A percentile compares a stretch with the other conserved stretches of the same genome.
Conservation (phyloP, 352 stramenopile genomes). For the Pythium volutum region DNA sequence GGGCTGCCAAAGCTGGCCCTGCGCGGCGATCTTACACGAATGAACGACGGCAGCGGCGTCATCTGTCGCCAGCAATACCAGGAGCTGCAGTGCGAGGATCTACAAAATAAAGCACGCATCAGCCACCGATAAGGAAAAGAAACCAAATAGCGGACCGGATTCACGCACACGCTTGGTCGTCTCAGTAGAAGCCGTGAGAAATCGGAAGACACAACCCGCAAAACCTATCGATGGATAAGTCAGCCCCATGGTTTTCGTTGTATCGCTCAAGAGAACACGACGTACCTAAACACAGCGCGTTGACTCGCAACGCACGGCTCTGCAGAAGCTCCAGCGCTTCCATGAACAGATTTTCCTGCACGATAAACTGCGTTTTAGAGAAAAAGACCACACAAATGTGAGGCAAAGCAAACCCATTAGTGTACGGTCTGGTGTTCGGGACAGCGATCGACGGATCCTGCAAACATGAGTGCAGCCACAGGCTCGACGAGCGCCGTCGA, state of each 20-base stretch:
- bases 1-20: constrained; percentile 69
- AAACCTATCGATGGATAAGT: constrained; percentile 37
- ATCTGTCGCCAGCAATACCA: constrained; percentile 54
- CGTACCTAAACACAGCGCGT: constrained; percentile 52
- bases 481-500: constrained; percentile 54
- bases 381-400: no score
- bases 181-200: constrained; percentile 51
- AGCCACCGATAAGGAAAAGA: background rate
- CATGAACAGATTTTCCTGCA: constrained; percentile 52
- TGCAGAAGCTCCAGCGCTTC: constrained; percentile 58
- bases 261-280: background rate
- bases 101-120: constrained; percentile 1
- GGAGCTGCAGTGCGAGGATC: constrained; percentile 51
- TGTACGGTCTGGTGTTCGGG: constrained; percentile 57
- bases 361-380: background rate
- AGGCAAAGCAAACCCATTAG: background rate
- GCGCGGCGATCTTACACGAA: constrained; percentile 55
- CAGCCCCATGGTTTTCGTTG: background rate
- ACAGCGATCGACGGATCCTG: constrained; percentile 51
- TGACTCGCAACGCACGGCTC: constrained; percentile 34
- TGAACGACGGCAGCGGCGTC: constrained; percentile 46
- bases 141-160: no score
- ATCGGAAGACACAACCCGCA: constrained; percentile 53
- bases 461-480: constrained; percentile 63
- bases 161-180: constrained; percentile 47